Percentiles rank a stretch among this genome's conserved stretches.
These are phyloP conservation scores for Tetrapisispora phaffii DNA, from an alignment of 805 yeast genomes.

Conservation along the genomic window DNA sequence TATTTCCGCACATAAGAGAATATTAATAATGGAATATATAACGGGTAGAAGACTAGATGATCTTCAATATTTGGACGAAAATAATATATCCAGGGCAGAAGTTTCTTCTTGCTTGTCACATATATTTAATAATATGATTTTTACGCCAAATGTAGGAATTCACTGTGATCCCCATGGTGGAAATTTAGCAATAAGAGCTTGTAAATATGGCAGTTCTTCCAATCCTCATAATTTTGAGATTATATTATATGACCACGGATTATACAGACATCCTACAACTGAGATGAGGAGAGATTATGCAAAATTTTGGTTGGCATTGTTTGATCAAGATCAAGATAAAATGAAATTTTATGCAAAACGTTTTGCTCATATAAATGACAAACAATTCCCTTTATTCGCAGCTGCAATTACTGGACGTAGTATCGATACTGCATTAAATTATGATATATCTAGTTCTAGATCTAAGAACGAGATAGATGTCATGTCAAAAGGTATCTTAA, in stretches of 20 bases:
- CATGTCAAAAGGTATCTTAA: slow-evolving; percentile 57
- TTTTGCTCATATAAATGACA: slow-evolving; percentile 70
- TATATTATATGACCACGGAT: slow-evolving; percentile 86
- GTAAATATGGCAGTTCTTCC: slow-evolving; percentile 15
- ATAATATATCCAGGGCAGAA: slow-evolving; percentile 62
- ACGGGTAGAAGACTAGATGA: slow-evolving; percentile 80
- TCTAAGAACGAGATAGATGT: slow-evolving; percentile 50
- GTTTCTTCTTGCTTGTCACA: slow-evolving; percentile 83
- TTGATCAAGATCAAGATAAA: slow-evolving; percentile 54
- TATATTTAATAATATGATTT: slow-evolving; percentile 89
- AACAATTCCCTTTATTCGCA: slow-evolving; percentile 74
- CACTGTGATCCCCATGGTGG: slow-evolving; percentile 99
- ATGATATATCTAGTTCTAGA: slow-evolving; percentile 49
- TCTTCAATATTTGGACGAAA: slow-evolving; percentile 46
- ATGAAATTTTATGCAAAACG: slow-evolving; percentile 68
- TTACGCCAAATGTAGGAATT: slow-evolving; percentile 80
- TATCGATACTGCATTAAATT: slow-evolving; percentile 59
- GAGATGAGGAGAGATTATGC: slow-evolving; percentile 75
- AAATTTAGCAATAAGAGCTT: slow-evolving; percentile 68
- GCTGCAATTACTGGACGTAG: slow-evolving; percentile 95
- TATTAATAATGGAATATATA: slow-evolving; percentile 80
- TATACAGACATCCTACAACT: slow-evolving; percentile 75
- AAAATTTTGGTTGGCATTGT: slow-evolving; percentile 81
- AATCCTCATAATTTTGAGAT: slow-evolving; percentile 77
- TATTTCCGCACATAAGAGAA: slow-evolving; percentile 52